Evolutionary conservation across 2,329 filamentous ascomycete species (phyloP).

Genomic region (Raffaelea albimanens): DNA sequence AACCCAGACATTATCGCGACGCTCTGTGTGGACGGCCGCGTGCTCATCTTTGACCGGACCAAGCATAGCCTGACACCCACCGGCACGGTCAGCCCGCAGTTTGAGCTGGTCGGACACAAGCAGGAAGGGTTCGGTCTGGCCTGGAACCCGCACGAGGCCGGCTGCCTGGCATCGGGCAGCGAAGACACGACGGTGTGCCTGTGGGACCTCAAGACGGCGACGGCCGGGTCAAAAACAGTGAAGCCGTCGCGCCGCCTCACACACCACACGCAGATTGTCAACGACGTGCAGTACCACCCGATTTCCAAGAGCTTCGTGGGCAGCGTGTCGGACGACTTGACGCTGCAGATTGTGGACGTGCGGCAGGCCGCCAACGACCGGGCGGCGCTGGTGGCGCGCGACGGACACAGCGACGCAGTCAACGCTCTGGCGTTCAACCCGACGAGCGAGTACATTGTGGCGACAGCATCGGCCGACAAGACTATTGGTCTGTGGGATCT

Average conservation of each 20-base stretch:
- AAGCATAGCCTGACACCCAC: constrained; percentile 78
- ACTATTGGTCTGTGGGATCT: constrained; percentile 94
- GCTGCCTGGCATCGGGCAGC: constrained; percentile 79
- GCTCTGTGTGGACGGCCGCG: constrained; percentile 75
- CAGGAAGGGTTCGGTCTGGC: constrained; percentile 85
- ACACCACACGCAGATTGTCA: constrained; percentile 84
- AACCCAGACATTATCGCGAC: constrained; percentile 96
- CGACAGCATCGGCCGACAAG: constrained; percentile 91
- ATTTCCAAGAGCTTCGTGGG: constrained; percentile 78
- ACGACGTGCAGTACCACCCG: constrained; percentile 94
- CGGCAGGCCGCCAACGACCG: constrained; percentile 56
- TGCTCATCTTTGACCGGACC: constrained; percentile 91
- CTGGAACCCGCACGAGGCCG: constrained; percentile 80
- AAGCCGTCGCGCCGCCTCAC: constrained; percentile 68
- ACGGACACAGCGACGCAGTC: constrained; percentile 83
- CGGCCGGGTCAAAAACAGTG: constrained; percentile 26
- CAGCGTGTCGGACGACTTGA: constrained; percentile 90
- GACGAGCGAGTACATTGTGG: constrained; percentile 77
- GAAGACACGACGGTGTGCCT: constrained; percentile 87
- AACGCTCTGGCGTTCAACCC: constrained; percentile 96
- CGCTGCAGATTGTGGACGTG: constrained; percentile 84
- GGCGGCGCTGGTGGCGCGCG: constrained; percentile 58
- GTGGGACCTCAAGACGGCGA: constrained; percentile 77
- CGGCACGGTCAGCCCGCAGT: constrained; percentile 67
- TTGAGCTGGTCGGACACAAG: constrained; percentile 76